Conservation (phyloP, 148 eudicot genomes). For the Rhododendron griersonianum region DNA sequence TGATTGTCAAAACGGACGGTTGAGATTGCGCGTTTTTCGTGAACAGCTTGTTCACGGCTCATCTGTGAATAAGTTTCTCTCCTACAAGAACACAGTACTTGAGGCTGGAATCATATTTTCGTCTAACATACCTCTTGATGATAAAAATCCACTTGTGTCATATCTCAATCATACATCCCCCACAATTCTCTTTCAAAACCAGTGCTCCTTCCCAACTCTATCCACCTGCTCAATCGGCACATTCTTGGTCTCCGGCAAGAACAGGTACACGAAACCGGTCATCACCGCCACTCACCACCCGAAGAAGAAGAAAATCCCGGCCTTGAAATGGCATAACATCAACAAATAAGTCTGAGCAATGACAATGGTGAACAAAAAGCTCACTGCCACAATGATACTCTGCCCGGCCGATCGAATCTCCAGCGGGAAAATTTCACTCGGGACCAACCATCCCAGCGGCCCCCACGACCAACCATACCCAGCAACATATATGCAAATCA, state of each 20-base stretch:
- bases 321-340: constrained; percentile 10
- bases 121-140: background rate
- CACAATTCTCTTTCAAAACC: constrained; percentile 11
- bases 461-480: constrained; percentile 18
- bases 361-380: constrained; percentile 10
- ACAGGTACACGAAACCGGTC: constrained; percentile 27
- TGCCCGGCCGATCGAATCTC: constrained; percentile 12
- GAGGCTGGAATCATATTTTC: too few species aligned
- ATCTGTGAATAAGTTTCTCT: too few species aligned
- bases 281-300: constrained; percentile 36
- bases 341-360: background rate
- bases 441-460: constrained; percentile 12
- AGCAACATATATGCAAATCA: constrained; percentile 8
- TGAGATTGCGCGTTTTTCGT: too few species aligned
- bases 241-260: constrained; percentile 4
- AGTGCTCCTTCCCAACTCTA: background rate
- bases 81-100: too few species aligned
- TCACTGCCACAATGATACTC: background rate
- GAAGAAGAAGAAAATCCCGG: constrained; percentile 36
- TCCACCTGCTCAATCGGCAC: constrained; percentile 5
- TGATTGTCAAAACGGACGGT: too few species aligned
- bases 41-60: too few species aligned
- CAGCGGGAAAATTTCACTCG: constrained; percentile 13
- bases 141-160: background rate
- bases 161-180: background rate